These are phyloP conservation scores for Phyllosticta citriasiana DNA, from an alignment of 2,329 filamentous ascomycete species.

Conservation along the genomic window DNA sequence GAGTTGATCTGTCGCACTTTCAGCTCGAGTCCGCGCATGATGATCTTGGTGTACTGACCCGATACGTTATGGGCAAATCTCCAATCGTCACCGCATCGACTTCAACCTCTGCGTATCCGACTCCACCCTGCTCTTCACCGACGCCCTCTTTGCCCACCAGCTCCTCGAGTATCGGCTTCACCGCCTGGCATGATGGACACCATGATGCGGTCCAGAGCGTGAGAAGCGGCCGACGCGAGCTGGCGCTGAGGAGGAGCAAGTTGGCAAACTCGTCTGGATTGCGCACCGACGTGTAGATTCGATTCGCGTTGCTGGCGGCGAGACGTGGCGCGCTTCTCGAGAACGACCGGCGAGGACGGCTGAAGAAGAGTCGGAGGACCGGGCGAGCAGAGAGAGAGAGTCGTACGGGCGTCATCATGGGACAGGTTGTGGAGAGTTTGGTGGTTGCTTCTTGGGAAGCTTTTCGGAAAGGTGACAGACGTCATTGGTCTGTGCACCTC, in stretches of 20 bases:
- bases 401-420: not conserved
- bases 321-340: not conserved
- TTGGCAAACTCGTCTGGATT: constrained; percentile 38
- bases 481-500: not conserved
- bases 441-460: not conserved
- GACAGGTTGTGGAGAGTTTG: not conserved
- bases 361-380: not conserved
- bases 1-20: constrained; percentile 28
- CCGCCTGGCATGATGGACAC: constrained; percentile 34
- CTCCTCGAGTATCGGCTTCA: constrained; percentile 33
- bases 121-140: constrained; percentile 35
- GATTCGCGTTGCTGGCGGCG: not conserved
- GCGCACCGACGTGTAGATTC: constrained; percentile 23
- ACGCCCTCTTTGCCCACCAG: constrained; percentile 35
- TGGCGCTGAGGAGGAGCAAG: constrained; percentile 38
- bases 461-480: not conserved
- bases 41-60: constrained; percentile 14
- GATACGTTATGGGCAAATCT: constrained; percentile 31
- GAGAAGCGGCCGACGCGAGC: constrained; percentile 34
- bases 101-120: constrained; percentile 40
- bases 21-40: constrained; percentile 1
- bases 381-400: not conserved
- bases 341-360: not conserved
- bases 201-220: constrained; percentile 43
- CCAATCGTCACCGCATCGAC: constrained; percentile 37